Conservation (phyloP, 371 early-diverging fungal species). For the Mycotypha africana region DNA sequence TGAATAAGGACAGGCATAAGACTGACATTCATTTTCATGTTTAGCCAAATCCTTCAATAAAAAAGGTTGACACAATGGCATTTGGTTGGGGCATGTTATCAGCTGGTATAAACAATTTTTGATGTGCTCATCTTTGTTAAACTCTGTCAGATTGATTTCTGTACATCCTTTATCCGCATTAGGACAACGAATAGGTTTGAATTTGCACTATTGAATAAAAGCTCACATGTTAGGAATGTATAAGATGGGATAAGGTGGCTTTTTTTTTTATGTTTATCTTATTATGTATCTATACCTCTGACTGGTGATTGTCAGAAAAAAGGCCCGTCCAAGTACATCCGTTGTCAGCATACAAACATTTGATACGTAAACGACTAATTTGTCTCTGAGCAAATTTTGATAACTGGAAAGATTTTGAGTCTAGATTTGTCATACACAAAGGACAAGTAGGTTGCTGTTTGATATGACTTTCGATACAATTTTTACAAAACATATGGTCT, state of each 20-base stretch:
- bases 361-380: slow-evolving; percentile 33
- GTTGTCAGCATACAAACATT: slow-evolving; percentile 24
- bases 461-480: slow-evolving; percentile 31
- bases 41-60: slow-evolving; percentile 22
- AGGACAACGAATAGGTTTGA: slow-evolving; percentile 24
- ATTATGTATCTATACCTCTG: slow-evolving; percentile 27
- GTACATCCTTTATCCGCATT: slow-evolving; percentile 36
- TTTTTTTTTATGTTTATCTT: too few species aligned
- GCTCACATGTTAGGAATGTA: too few species aligned
- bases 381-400: slow-evolving; percentile 46
- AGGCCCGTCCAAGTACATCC: slow-evolving; percentile 45
- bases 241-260: background rate
- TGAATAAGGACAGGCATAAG: slow-evolving; percentile 33
- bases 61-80: slow-evolving; percentile 34
- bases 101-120: slow-evolving; percentile 29
- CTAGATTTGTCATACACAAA: slow-evolving; percentile 18
- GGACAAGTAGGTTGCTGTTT: slow-evolving; percentile 26
- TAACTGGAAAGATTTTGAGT: slow-evolving; percentile 24
- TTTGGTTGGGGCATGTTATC: slow-evolving; percentile 34
- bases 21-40: slow-evolving; percentile 36
- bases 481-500: slow-evolving; percentile 47
- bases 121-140: slow-evolving; percentile 22
- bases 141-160: slow-evolving; percentile 10
- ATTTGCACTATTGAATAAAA: slow-evolving; percentile 24
- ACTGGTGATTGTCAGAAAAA: slow-evolving; percentile 27